These are phyloP conservation scores for Lentinus brumalis DNA, from an alignment of 768 basidiomycete species.

Conservation along the genomic window DNA sequence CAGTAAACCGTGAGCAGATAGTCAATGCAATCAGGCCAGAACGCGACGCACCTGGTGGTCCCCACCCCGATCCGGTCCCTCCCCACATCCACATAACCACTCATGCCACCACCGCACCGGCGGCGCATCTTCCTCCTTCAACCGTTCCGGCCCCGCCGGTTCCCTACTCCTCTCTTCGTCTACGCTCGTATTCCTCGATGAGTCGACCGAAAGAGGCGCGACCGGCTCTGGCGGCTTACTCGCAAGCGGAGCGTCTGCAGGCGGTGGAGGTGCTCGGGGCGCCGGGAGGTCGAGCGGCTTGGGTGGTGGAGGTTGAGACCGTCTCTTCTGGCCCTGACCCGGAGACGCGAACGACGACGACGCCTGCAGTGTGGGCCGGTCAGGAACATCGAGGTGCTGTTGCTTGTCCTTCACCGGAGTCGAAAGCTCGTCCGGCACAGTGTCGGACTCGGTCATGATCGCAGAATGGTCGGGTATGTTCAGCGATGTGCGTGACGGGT, in stretches of 20 bases:
- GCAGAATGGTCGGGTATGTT: conserved; percentile 32
- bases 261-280: conserved; percentile 59
- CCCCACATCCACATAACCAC: conserved; percentile 80
- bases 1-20: neutral
- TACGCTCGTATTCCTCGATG: conserved; percentile 22
- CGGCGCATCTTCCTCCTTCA: conserved; percentile 33
- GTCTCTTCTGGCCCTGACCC: conserved; percentile 17
- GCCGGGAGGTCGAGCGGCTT: conserved; percentile 60
- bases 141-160: conserved; percentile 25
- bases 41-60: conserved; percentile 60
- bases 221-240: conserved; percentile 39
- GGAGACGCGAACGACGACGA: conserved; percentile 33
- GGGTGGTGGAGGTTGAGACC: conserved; percentile 39
- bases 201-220: conserved; percentile 33
- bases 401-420: neutral
- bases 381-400: neutral
- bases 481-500: conserved; percentile 54
- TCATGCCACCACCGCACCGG: conserved; percentile 80
- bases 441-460: conserved; percentile 29
- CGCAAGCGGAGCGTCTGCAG: conserved; percentile 38
- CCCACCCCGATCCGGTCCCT: conserved; percentile 72
- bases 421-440: conserved; percentile 3
- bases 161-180: conserved; percentile 33
- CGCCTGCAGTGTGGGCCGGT: conserved; percentile 29
- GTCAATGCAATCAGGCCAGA: neutral